phyloP scores from a whole-genome alignment of 2,329 filamentous ascomycete species.

The Fusarium dlaminii region DNA sequence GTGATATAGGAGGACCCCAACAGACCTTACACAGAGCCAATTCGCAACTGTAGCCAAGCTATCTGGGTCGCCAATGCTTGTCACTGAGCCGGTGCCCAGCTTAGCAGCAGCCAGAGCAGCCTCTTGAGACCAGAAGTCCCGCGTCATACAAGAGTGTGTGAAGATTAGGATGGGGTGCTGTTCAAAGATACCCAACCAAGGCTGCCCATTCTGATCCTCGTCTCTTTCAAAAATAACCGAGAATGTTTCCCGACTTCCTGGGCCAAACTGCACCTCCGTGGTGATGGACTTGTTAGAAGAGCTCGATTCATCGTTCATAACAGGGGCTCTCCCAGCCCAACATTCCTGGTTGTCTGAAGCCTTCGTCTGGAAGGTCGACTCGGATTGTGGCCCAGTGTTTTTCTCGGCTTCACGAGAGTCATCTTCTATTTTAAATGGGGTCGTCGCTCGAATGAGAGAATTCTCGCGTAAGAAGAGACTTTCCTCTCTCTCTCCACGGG shows the following conservation, averaged over 20 bases:
- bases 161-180: slow-evolving; percentile 43
- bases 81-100: slow-evolving; percentile 37
- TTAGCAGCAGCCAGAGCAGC: slow-evolving; percentile 12
- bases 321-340: neutral
- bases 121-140: slow-evolving; percentile 44
- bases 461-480: slow-evolving; percentile 37
- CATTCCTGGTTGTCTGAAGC: neutral
- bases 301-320: neutral
- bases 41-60: slow-evolving; percentile 45
- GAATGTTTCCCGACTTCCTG: slow-evolving; percentile 10
- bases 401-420: neutral
- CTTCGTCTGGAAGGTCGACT: neutral
- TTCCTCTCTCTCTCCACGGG: slow-evolving; percentile 40
- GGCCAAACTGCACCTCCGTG: slow-evolving; percentile 32
- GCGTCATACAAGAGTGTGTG: slow-evolving; percentile 47
- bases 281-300: neutral
- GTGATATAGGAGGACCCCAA: slow-evolving; percentile 49
- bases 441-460: neutral
- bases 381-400: neutral
- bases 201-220: neutral
- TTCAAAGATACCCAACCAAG: slow-evolving; percentile 45
- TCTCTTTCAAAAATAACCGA: slow-evolving; percentile 23
- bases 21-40: slow-evolving; percentile 48
- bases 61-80: slow-evolving; percentile 3
- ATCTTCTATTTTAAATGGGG: neutral